Conservation (phyloP, 306 rosid genomes). For the Ormosia semicastrata region DNA sequence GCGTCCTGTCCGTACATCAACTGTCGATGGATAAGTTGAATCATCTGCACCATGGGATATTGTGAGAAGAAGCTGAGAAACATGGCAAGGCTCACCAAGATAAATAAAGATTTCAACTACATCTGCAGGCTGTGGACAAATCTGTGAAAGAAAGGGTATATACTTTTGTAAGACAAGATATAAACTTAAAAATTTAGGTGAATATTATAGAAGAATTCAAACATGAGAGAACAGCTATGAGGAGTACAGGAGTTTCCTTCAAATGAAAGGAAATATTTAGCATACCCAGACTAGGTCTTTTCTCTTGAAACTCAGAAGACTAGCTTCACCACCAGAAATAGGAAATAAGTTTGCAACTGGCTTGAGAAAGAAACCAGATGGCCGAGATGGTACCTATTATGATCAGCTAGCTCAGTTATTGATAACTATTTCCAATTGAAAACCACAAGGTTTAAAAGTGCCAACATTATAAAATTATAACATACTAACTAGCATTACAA, state of each 20-base stretch:
- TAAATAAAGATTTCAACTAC: slow-evolving; percentile 88
- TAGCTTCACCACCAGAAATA: slow-evolving; percentile 67
- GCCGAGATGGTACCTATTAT: slow-evolving; percentile 84
- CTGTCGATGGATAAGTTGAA: slow-evolving; percentile 91
- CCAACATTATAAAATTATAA: background rate
- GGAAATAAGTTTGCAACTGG: slow-evolving; percentile 81
- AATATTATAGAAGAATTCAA: slow-evolving; percentile 14
- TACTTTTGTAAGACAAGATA: slow-evolving; percentile 25
- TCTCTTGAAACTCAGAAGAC: slow-evolving; percentile 88
- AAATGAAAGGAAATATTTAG: slow-evolving; percentile 16
- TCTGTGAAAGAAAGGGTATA: slow-evolving; percentile 56
- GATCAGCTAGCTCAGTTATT: slow-evolving; percentile 30
- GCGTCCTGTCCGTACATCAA: slow-evolving; percentile 91
- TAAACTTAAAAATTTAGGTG: background rate
- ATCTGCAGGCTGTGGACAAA: slow-evolving; percentile 87
- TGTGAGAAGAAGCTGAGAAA: slow-evolving; percentile 99
- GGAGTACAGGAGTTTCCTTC: slow-evolving; percentile 1
- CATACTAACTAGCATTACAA: background rate
- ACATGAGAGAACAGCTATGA: slow-evolving; percentile 25
- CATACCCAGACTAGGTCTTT: slow-evolving; percentile 85
- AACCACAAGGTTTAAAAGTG: slow-evolving; percentile 3
- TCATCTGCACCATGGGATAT: slow-evolving; percentile 98
- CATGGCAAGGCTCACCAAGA: slow-evolving; percentile 98
- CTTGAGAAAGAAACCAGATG: slow-evolving; percentile 82
- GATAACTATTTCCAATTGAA: slow-evolving; percentile 11